Percentiles rank a stretch among this genome's conserved stretches.
Evolutionary conservation across 2,329 filamentous ascomycete genomes (phyloP).

Genomic region (Tolypocladium endophyticum): DNA sequence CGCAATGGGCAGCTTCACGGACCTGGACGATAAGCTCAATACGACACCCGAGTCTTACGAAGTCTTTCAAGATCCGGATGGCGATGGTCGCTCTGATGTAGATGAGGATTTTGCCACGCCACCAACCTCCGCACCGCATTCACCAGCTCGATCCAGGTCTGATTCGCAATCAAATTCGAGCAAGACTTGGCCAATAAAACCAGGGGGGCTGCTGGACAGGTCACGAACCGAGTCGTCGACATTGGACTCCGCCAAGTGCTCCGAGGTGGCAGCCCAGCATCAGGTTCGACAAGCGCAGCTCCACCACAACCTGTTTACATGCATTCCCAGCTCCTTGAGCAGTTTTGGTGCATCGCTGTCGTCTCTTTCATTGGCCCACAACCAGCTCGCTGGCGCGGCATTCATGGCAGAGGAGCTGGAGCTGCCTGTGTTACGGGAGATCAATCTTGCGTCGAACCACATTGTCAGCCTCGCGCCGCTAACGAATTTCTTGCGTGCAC

Average conservation of each 20-base stretch:
- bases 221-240: slow-evolving; percentile 55
- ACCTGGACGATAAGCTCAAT: slow-evolving; percentile 14
- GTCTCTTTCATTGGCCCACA: slow-evolving; percentile 64
- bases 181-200: slow-evolving; percentile 42
- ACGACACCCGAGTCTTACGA: background rate
- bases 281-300: slow-evolving; percentile 51
- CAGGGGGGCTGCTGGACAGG: slow-evolving; percentile 57
- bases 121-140: slow-evolving; percentile 41
- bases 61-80: slow-evolving; percentile 19
- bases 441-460: slow-evolving; percentile 66
- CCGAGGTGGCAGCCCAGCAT: slow-evolving; percentile 41
- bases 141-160: slow-evolving; percentile 35
- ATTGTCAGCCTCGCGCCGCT: slow-evolving; percentile 62
- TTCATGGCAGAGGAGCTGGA: slow-evolving; percentile 58
- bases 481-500: slow-evolving; percentile 57
- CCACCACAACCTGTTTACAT: slow-evolving; percentile 65
- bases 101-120: slow-evolving; percentile 47
- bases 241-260: slow-evolving; percentile 46
- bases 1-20: slow-evolving; percentile 17
- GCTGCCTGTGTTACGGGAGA: slow-evolving; percentile 63
- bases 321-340: slow-evolving; percentile 59
- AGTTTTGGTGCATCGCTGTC: slow-evolving; percentile 63
- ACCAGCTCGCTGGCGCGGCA: slow-evolving; percentile 53
- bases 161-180: slow-evolving; percentile 31
- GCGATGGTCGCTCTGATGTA: slow-evolving; percentile 38